phyloP scores from a whole-genome alignment of 192 early-diverging fungal species.

The Podila epicladia region DNA sequence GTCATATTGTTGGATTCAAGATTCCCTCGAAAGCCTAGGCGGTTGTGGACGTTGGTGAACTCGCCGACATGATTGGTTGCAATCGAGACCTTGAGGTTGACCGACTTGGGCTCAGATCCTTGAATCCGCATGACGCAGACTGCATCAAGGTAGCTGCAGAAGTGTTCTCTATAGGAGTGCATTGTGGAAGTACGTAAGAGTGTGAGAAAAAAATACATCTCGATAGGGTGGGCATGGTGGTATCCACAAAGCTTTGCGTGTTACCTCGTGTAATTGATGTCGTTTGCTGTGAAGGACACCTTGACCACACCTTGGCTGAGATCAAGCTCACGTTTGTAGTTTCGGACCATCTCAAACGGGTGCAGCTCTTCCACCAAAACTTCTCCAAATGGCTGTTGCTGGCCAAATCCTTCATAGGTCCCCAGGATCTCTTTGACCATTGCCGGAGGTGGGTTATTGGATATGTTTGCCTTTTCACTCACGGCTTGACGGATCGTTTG shows the following conservation, averaged over 20 bases:
- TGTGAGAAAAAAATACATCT: neutral
- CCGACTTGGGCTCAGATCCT: constrained; percentile 32
- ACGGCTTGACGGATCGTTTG: constrained; percentile 3
- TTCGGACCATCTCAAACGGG: constrained; percentile 21
- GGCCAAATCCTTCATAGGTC: constrained; percentile 31
- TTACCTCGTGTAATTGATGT: constrained; percentile 30
- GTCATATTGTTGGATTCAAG: constrained; percentile 39
- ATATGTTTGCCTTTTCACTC: constrained; percentile 13
- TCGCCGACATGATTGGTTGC: constrained; percentile 11
- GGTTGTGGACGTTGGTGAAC: constrained; percentile 40
- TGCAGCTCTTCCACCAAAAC: constrained; percentile 26
- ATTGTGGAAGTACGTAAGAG: neutral
- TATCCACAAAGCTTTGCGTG: neutral
- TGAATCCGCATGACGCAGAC: constrained; percentile 41
- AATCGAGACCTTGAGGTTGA: constrained; percentile 40
- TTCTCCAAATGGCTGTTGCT: constrained; percentile 30
- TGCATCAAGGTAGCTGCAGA: constrained; percentile 44
- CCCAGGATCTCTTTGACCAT: constrained; percentile 18
- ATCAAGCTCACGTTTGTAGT: constrained; percentile 24
- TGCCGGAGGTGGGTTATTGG: neutral
- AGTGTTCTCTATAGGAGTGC: constrained; percentile 29
- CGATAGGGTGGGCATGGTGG: neutral
- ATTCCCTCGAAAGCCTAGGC: constrained; percentile 22
- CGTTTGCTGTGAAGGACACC: constrained; percentile 12
- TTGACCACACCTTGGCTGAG: constrained; percentile 17